Percentiles rank a stretch among this genome's conserved stretches.
phyloP scores from a whole-genome alignment of 352 stramenopile genomes.

The Globisporangium apiculatum region DNA sequence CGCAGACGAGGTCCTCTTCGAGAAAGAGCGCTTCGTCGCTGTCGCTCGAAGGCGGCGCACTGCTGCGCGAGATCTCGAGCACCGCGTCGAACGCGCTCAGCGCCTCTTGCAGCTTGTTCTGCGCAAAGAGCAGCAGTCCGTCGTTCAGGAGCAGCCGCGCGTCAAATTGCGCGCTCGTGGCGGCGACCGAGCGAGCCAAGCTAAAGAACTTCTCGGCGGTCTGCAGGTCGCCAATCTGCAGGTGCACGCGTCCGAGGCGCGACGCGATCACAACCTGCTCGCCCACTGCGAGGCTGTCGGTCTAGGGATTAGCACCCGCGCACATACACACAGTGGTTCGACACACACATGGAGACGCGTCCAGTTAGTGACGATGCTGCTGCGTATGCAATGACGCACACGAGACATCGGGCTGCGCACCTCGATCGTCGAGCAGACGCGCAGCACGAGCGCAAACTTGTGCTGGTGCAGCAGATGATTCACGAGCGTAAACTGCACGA shows the following conservation, averaged over 20 bases:
- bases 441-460: conserved; percentile 59
- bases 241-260: conserved; percentile 55
- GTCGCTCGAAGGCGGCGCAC: not conserved
- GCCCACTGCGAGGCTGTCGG: conserved; percentile 22
- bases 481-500: conserved; percentile 54
- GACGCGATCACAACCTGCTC: conserved; percentile 51
- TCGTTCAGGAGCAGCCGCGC: conserved; percentile 64
- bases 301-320: conserved; percentile 16
- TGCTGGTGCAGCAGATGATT: conserved; percentile 69
- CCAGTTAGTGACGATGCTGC: not conserved
- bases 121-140: conserved; percentile 60
- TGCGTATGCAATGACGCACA: too few species aligned
- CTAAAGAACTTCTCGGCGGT: conserved; percentile 53
- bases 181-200: conserved; percentile 21
- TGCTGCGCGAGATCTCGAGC: conserved; percentile 17
- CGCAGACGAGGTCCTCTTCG: conserved; percentile 59
- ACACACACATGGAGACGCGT: not conserved
- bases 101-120: conserved; percentile 78
- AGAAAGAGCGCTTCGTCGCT: conserved; percentile 38
- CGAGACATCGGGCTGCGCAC: too few species aligned
- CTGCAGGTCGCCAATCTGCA: conserved; percentile 68
- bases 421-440: conserved; percentile 59
- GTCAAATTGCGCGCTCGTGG: conserved; percentile 28
- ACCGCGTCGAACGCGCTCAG: conserved; percentile 67
- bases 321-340: not conserved